A percentile compares a stretch with the other conserved stretches of the same genome.
These are phyloP conservation scores for Pichia pseudocactophila DNA, from an alignment of 805 yeast species.

Conservation along the genomic window DNA sequence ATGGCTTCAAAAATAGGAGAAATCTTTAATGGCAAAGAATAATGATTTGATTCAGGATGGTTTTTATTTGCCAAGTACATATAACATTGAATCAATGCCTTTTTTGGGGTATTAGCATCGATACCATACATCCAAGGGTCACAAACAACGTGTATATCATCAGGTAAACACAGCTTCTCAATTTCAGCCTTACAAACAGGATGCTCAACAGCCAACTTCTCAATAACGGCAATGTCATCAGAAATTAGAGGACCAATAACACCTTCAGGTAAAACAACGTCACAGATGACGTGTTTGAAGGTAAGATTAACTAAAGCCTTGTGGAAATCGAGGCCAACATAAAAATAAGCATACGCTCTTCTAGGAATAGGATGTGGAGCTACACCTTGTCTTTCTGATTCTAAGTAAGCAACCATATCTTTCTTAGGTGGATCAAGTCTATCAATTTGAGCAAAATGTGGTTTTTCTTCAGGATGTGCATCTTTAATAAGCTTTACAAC, in stretches of 20 bases:
- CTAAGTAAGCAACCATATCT: constrained; percentile 56
- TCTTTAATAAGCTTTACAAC: constrained; percentile 56
- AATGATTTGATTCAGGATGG: constrained; percentile 67
- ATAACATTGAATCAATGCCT: constrained; percentile 63
- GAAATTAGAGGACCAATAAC: constrained; percentile 65
- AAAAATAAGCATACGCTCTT: constrained; percentile 60
- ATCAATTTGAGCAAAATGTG: constrained; percentile 61
- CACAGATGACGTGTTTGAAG: constrained; percentile 51
- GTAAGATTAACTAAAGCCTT: constrained; percentile 66
- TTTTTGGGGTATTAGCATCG: constrained; percentile 47
- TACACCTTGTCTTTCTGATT: constrained; percentile 52
- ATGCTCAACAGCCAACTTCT: constrained; percentile 40
- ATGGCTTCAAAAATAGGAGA: constrained; percentile 64
- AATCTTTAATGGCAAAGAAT: constrained; percentile 63
- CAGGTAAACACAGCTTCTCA: constrained; percentile 57
- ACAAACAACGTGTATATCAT: constrained; percentile 41
- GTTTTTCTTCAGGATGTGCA: constrained; percentile 41
- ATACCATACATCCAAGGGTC: constrained; percentile 89
- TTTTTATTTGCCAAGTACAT: constrained; percentile 61
- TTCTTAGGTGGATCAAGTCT: constrained; percentile 73
- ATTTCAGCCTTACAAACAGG: constrained; percentile 57
- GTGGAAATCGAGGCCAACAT: constrained; percentile 44
- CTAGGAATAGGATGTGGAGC: constrained; percentile 55
- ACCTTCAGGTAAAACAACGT: constrained; percentile 48
- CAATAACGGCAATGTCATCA: constrained; percentile 50